Base-by-base conservation (phyloP, 1,139 yeast species). In the Protomyces gravidus region DNA sequence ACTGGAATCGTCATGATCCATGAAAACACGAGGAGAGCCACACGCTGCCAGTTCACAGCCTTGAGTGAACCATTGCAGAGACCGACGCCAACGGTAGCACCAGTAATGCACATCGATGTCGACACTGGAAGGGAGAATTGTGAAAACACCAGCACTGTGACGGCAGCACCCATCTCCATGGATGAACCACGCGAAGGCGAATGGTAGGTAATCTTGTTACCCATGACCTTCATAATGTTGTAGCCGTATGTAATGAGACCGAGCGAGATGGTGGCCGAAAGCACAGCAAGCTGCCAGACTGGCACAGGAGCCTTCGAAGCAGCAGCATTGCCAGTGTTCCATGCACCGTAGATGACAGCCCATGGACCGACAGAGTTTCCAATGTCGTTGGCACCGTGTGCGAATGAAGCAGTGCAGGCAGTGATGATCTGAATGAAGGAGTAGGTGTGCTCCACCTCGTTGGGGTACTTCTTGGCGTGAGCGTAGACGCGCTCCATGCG, bases 141-240 rank as follows among this genome's bases (percentile, higher is more conserved):
- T 15, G 92, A 82, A 46, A 92, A 90, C 81, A 86, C 79, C 45
- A 84, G 84, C 15, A 84, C 81, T 13, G 92, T 85, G 59, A 84
- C 74, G 51, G 92, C 92, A 61, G 90, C 89, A 64, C 90, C 92
- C 61, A 85, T 75, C 73, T 85, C 94, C 69, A 85, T 83, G 19
- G 86, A 74, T 68, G 84, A 86, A n/a, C 92, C 92, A 73, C 92
- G 78, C 4, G 89, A 78, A 52, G 94, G 94, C 1, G 90, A 84
- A 74, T 84, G 89, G 67, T 84, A 77, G 63, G 86, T 85, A 72
- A 85, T 75, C 69, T 82, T 83, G 76, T 85, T 85, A 71, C 42
- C 94, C 72, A 85, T 77, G 69, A 82, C 81, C 62, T 79, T 72
- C 85, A 85, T 84, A 67, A 85, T 81, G 68, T 79, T 79, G 77